Base-by-base conservation (phyloP, 345 rosid genomes). In the Microcos paniculata region DNA sequence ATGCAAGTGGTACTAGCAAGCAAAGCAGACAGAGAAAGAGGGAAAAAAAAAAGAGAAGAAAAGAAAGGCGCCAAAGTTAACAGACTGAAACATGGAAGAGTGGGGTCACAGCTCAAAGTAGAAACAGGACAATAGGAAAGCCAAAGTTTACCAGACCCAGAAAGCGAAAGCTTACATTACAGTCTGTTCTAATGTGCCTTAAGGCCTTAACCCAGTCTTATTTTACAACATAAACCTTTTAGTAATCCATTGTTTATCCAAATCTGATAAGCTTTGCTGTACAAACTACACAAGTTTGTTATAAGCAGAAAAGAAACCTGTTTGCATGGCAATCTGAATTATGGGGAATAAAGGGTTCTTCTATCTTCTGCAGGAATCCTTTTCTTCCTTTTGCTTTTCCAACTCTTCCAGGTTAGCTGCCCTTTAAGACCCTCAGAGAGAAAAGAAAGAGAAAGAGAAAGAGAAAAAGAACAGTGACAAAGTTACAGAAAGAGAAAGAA, bases 291-390 rank as follows among this genome's bases (percentile, higher is more conserved):
- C 30, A 42, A 19, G 57, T 23, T 23, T 48, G 35, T 26, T 26
- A 42, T 16, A 7, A 38, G 10, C 53, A 19, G 21, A 10, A n/a
- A n/a, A 19, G 21, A 48, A 52, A 21, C 59, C 12, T 73, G 26
- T 46, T 16, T 62, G 70, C 43, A 35, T 71, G 49, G 8, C 62
- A 13, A 51, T 23, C 35, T 71, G 21, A 71, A 63, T 19, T 28
- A n/a, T 42, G 69, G 75, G 69, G 83, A 84, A 78, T 81, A 81
- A 88, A 84, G 85, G 79, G 48, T 78, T 72, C 62, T 63, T 77
- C 58, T 28, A 49, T 69, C 64, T 72, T 35, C 80, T 51, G 46
- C 67, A 77, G 72, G 78, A 72, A 71, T 79, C 76, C 59, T 56
- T 77, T 23, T 67, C 64, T 76, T 63, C 15, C 42, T 45, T 76